A percentile compares a stretch with the other conserved stretches of the same genome.
phyloP scores from a whole-genome alignment of 495 filamentous ascomycete species.

The Aspergillus panamensis region DNA sequence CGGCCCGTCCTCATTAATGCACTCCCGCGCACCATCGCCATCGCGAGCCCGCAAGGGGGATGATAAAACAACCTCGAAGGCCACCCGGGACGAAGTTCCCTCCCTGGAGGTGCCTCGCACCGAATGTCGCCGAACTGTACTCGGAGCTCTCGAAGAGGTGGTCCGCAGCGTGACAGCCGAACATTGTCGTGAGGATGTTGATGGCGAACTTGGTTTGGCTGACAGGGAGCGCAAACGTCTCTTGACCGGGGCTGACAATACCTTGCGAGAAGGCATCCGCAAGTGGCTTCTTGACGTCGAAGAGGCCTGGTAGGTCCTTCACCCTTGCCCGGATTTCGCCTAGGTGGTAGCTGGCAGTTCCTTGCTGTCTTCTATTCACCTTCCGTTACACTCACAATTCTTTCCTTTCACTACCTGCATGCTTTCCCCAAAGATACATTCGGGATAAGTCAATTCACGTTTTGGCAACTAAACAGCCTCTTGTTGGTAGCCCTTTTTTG shows the following conservation, averaged over 20 bases:
- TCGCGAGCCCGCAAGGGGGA: constrained; percentile 35
- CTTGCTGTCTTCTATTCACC: not conserved
- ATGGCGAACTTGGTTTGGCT: constrained; percentile 32
- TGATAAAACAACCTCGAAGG: constrained; percentile 22
- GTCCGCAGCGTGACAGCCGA: constrained; percentile 59
- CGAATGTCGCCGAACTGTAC: constrained; percentile 59
- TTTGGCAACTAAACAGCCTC: constrained; percentile 8
- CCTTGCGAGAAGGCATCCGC: constrained; percentile 60
- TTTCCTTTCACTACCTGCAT: not conserved
- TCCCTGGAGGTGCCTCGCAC: constrained; percentile 51
- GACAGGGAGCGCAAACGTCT: constrained; percentile 39
- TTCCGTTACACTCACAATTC: not conserved
- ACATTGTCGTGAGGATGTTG: constrained; percentile 45
- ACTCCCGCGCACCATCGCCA: constrained; percentile 45
- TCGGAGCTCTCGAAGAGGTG: constrained; percentile 62
- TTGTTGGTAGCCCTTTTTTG: not conserved
- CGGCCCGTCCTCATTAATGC: constrained; percentile 45
- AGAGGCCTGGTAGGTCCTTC: constrained; percentile 39
- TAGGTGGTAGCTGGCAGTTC: not conserved
- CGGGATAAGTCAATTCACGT: constrained; percentile 4
- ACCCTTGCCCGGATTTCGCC: not conserved
- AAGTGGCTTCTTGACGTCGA: constrained; percentile 62
- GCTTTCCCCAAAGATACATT: not conserved
- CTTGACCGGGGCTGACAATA: constrained; percentile 48
- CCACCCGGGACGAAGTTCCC: constrained; percentile 29